These are phyloP conservation scores for Dictyostelium intermedium DNA, from an alignment of 78 protist genomes.

Conservation along the genomic window DNA sequence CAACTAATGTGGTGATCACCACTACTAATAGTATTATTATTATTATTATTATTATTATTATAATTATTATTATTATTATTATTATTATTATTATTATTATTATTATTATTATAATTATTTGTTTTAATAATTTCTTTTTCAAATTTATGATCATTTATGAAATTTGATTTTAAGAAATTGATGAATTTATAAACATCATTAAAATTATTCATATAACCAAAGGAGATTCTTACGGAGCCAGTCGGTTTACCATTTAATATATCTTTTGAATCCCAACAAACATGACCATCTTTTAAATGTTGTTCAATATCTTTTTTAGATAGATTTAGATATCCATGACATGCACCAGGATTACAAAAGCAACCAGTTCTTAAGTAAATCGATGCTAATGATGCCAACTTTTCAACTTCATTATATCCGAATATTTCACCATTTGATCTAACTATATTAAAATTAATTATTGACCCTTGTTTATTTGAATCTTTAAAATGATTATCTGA, in stretches of 20 bases:
- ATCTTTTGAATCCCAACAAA: conserved; percentile 89
- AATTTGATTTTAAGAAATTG: conserved; percentile 17
- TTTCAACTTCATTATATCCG: conserved; percentile 76
- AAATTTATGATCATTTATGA: neutral
- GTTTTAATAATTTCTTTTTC: neutral
- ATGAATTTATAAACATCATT: conserved; percentile 59
- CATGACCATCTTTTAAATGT: conserved; percentile 80
- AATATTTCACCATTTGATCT: conserved; percentile 54
- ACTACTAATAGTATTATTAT: neutral
- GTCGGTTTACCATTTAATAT: conserved; percentile 86
- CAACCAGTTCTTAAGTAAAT: conserved; percentile 85
- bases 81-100: neutral
- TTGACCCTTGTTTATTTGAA: conserved; percentile 63
- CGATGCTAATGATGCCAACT: conserved; percentile 64
- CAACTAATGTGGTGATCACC: neutral
- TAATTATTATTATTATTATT: too few species aligned
- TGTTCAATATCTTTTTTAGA: conserved; percentile 55
- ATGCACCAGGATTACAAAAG: conserved; percentile 95
- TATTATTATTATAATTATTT: neutral
- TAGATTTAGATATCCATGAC: conserved; percentile 80
- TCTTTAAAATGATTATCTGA: conserved; percentile 52
- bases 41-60: neutral
- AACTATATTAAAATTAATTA: conserved; percentile 82
- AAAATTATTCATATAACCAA: conserved; percentile 70
- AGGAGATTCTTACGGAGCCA: conserved; percentile 86